A percentile compares a stretch with the other conserved stretches of the same genome.
These are phyloP conservation scores for Mrakia hoshinonis DNA, from an alignment of 768 basidiomycete species.

Conservation along the genomic window DNA sequence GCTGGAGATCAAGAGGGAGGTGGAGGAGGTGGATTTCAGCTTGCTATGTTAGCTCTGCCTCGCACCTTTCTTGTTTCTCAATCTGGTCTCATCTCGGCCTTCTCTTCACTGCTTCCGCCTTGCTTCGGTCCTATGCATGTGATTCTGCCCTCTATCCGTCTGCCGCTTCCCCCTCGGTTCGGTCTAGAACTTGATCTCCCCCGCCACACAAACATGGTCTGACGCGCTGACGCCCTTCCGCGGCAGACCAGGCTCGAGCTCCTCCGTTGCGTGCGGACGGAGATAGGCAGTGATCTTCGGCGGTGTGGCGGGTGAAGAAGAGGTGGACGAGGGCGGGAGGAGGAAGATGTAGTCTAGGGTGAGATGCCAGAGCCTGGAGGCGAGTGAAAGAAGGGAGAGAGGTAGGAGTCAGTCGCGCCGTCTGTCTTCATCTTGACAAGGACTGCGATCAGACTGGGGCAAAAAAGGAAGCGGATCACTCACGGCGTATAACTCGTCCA, in stretches of 20 bases:
- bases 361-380: conserved; percentile 54
- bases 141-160: too few relatives aligned
- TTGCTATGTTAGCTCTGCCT: too few relatives aligned
- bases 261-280: conserved; percentile 51
- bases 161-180: too few relatives aligned
- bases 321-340: conserved; percentile 36
- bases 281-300: conserved; percentile 51
- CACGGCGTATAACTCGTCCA: conserved; percentile 78
- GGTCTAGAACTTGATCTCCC: conserved; percentile 46
- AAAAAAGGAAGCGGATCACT: not conserved
- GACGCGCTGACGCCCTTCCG: conserved; percentile 66
- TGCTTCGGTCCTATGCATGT: too few relatives aligned
- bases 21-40: too few relatives aligned
- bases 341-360: conserved; percentile 88
- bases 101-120: too few relatives aligned
- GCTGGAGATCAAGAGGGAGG: too few relatives aligned
- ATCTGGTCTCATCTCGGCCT: too few relatives aligned
- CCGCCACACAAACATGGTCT: conserved; percentile 75
- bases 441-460: too few relatives aligned
- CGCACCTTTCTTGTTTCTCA: too few relatives aligned
- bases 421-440: too few relatives aligned
- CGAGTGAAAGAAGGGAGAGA: not conserved
- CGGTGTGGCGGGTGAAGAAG: conserved; percentile 30
- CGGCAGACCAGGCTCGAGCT: conserved; percentile 69
- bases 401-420: too few relatives aligned